Conservation (phyloP, 768 basidiomycete species). For the Boletus speciosus region DNA sequence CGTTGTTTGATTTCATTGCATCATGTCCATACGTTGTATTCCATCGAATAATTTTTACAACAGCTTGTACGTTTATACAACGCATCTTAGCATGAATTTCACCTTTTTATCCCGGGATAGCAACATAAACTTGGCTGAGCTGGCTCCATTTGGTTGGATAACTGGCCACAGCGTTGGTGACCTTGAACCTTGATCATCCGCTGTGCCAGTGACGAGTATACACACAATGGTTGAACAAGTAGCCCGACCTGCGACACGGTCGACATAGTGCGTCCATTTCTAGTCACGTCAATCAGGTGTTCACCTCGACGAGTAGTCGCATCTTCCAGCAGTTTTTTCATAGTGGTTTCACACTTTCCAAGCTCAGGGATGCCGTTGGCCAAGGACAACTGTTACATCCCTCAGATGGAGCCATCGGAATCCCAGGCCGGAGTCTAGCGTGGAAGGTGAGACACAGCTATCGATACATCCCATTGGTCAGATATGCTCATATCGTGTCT, state of each 20-base stretch:
- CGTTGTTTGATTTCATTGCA: constrained; percentile 27
- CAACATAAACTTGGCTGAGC: too few species aligned
- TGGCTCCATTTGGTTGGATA: neutral
- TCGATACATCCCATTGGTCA: constrained; percentile 13
- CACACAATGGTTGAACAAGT: constrained; percentile 25
- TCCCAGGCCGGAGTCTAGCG: constrained; percentile 74
- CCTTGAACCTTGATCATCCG: neutral
- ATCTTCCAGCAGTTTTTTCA: constrained; percentile 48
- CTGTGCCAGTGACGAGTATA: neutral
- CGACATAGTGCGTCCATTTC: constrained; percentile 24
- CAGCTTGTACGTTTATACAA: constrained; percentile 30
- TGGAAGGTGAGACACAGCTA: constrained; percentile 63
- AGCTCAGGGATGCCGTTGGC: constrained; percentile 63
- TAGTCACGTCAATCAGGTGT: neutral
- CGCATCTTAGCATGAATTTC: constrained; percentile 29
- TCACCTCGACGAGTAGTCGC: constrained; percentile 28
- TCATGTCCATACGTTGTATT: constrained; percentile 31
- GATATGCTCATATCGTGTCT: constrained; percentile 17
- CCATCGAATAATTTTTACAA: constrained; percentile 26
- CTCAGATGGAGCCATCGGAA: constrained; percentile 40
- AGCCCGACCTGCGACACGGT: constrained; percentile 21
- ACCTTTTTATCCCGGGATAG: neutral
- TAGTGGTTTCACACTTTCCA: constrained; percentile 52
- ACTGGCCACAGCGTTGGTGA: neutral
- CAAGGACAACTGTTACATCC: constrained; percentile 54